Base-by-base conservation (phyloP, 441 rosid genomes). In the Adansonia madagascariensis region DNA sequence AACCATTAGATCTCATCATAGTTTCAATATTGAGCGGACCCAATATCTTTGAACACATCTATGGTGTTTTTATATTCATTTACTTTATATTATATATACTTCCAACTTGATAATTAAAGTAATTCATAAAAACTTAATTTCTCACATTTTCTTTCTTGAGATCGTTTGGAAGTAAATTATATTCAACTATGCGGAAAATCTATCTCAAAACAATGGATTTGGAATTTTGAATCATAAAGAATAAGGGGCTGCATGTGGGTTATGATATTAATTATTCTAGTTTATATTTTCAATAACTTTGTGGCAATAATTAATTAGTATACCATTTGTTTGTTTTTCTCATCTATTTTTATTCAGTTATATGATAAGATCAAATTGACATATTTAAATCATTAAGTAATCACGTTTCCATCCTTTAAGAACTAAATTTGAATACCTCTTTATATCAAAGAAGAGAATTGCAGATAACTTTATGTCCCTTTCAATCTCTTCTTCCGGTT, bases 1-100 rank as follows among this genome's bases (percentile, higher is more conserved):
- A 68, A 22, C 73, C 73, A 52, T 31, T 22, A 5, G 56, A 46
- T 67, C 55, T 18, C 9, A 55, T 6, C 64, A 22, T 59, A 20
- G 12, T 69, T 69, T 49, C n/a, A 69, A 47, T 69, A 12, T 24
- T 69, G 59, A 69, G 43, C 59, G 59, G 61, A 70, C 74, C 74
- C 59, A 46, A 31, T 70, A 70, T 20, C 63, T 59, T 20, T 10
- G 63, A 9, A 20, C 10, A 10, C 39, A 22, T 59, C 27, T 59
- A 52, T 57, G 31, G 35, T 59, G 35, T 20, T 59, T 1, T 10
- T 59, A 20, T 59, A 10, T 39, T 39, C 4, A 39, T 39, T 59
- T 60, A 60, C 9, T 4, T 22, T 7, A n/a, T 35, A 0, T 2
- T 7, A 22, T 35, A 53, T 66, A 67, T 18, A 27, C 56, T 70